These are phyloP conservation scores for Coleophoma cylindrospora DNA, from an alignment of 2,329 filamentous ascomycete genomes.

Conservation along the genomic window DNA sequence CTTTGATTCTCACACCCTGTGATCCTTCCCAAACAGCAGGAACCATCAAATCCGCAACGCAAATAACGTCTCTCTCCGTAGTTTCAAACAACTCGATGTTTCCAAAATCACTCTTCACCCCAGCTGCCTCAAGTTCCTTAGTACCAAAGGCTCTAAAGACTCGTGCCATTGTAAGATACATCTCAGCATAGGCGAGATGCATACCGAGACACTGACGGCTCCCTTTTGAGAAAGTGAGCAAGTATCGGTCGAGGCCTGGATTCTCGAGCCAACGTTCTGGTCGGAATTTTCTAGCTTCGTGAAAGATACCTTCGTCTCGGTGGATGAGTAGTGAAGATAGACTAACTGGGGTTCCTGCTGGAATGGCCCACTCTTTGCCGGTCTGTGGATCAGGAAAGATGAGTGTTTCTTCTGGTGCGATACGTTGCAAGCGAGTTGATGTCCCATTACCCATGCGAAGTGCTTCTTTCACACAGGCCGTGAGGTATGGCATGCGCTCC, in stretches of 20 bases:
- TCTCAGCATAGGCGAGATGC: conserved; percentile 14
- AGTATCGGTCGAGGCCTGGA: conserved; percentile 20
- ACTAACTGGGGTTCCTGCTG: conserved; percentile 1
- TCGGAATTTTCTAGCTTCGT: conserved; percentile 26
- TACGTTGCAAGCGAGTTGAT: conserved; percentile 18
- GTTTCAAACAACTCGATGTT: conserved; percentile 24
- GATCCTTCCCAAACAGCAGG: conserved; percentile 7
- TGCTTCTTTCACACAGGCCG: conserved; percentile 24
- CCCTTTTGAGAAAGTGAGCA: conserved; percentile 23
- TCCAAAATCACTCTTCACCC: not conserved
- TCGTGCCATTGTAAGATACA: conserved; percentile 10
- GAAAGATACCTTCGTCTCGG: conserved; percentile 26
- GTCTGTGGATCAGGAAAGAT: not conserved
- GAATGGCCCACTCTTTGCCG: not conserved
- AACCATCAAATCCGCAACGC: conserved; percentile 8
- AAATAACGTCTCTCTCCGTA: conserved; percentile 15
- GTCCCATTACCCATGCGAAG: conserved; percentile 24
- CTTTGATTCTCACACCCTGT: conserved; percentile 7
- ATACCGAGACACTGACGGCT: conserved; percentile 9
- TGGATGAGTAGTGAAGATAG: conserved; percentile 29
- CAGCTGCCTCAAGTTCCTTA: conserved; percentile 1
- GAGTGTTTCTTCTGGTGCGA: conserved; percentile 12
- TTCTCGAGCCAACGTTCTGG: conserved; percentile 27
- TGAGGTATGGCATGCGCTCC: conserved; percentile 20
- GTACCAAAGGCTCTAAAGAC: conserved; percentile 13